These are phyloP conservation scores for Xylaria scruposa DNA, from an alignment of 495 filamentous ascomycete species.

Conservation along the genomic window DNA sequence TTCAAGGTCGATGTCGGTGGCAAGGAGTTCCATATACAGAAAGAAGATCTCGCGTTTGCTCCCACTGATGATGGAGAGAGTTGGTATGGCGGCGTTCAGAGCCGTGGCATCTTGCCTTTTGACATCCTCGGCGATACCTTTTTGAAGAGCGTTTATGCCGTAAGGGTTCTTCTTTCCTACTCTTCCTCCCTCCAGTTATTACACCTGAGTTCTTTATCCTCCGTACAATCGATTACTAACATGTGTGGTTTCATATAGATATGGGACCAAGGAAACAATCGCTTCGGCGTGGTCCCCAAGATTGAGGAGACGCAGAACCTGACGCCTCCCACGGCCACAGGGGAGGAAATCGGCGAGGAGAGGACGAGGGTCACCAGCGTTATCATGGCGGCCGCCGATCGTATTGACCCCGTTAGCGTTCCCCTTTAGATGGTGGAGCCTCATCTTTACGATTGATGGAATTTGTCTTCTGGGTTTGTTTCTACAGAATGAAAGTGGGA, in stretches of 20 bases:
- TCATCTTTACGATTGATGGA: conserved; percentile 5
- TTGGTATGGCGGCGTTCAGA: conserved; percentile 79
- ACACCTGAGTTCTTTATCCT: background rate
- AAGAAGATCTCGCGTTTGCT: conserved; percentile 73
- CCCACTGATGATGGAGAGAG: conserved; percentile 61
- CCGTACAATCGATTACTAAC: background rate
- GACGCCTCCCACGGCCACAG: conserved; percentile 37
- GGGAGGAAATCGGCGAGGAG: conserved; percentile 17
- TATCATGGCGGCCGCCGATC: conserved; percentile 21
- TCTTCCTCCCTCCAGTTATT: background rate
- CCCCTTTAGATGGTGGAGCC: conserved; percentile 16
- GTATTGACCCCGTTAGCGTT: conserved; percentile 1
- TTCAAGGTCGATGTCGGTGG: conserved; percentile 73
- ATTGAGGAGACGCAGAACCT: conserved; percentile 63
- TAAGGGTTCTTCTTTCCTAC: conserved; percentile 49
- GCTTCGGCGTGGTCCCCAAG: conserved; percentile 74
- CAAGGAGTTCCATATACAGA: conserved; percentile 70
- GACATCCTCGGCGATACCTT: conserved; percentile 80
- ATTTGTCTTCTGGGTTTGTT: background rate
- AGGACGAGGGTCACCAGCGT: conserved; percentile 31
- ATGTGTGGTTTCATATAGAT: conserved; percentile 52
- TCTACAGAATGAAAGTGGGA: background rate
- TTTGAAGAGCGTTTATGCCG: conserved; percentile 77
- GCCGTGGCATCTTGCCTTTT: conserved; percentile 67
- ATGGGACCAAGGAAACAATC: conserved; percentile 76